Base-by-base conservation (phyloP, 148 eudicot species). In the Euryodendron excelsum region DNA sequence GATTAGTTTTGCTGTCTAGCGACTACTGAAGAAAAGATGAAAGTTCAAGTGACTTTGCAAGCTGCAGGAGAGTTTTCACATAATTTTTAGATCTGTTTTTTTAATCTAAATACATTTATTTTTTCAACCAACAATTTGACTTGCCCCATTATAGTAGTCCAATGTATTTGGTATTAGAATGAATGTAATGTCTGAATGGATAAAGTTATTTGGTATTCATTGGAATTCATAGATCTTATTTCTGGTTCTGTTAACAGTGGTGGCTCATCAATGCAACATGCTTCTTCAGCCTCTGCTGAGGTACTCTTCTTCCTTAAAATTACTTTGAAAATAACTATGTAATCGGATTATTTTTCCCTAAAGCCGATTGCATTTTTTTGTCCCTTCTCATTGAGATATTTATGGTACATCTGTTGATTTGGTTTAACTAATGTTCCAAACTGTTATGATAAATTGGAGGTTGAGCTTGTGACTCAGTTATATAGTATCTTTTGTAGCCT, bases 231-330 rank as follows among this genome's bases (percentile, higher is more conserved):
- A 23, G 12, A 48, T 64, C 33, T 69, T 36, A 21, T 9, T 66
- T 66, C 14, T 37, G 28, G 20, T 72, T 79, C n/a, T 72, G 56
- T 62, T 27, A 34, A 62, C 91, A 92, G 97, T 82, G 82, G 81
- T 53, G 60, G 75, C 60, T 71, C 87, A 81, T 79, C 82, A 33
- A 80, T 79, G 77, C 91, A 83, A 80, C 88, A 83, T 55, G 77
- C 87, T 70, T 87, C 95, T 69, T 88, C 91, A 25, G 78, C 76
- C 45, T 78, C 96, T 67, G 65, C 79, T 66, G 93, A 92, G 98
- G 98, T 94, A 89, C 2, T 80, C 25, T 80, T 67, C n/a, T 60
- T 52, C 72, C 23, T 9, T 39, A 58, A 55, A n/a, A n/a, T n/a
- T 52, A 34, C 63, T 72, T 31, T 47, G 21, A 30, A 23, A 34